Conservation (phyloP, 495 filamentous ascomycete genomes). For the Cryomyces minteri region DNA sequence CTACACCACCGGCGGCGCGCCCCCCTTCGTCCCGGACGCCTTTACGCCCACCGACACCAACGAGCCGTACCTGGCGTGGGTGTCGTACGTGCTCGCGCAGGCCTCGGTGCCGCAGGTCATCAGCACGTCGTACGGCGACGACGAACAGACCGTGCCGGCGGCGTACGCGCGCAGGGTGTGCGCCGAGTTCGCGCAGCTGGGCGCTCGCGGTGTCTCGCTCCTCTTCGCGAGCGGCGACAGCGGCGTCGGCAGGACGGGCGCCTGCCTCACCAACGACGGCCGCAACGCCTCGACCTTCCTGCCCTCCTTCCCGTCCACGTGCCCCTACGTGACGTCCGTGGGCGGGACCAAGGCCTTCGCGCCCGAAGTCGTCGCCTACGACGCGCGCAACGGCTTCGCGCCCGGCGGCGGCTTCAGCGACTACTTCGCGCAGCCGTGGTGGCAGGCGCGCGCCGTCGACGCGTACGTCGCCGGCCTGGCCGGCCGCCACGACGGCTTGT, state of each 20-base stretch:
- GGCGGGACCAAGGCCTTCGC: conserved; percentile 19
- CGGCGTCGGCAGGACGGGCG: conserved; percentile 14
- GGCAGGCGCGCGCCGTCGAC: conserved; percentile 15
- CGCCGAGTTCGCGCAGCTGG: conserved; percentile 17
- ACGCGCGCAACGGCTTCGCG: conserved; percentile 9
- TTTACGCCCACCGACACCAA: conserved; percentile 19
- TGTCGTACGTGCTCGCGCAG: conserved; percentile 16
- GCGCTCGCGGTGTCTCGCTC: conserved; percentile 17
- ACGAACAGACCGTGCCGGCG: conserved; percentile 18
- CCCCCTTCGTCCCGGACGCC: conserved; percentile 18
- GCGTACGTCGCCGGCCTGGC: conserved; percentile 14
- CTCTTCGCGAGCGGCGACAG: conserved; percentile 19
- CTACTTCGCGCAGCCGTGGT: conserved; percentile 17
- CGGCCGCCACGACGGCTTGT: conserved; percentile 15
- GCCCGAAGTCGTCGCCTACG: conserved; percentile 18
- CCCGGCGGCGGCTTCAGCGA: conserved; percentile 20
- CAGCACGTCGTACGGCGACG: conserved; percentile 23
- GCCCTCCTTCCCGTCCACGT: conserved; percentile 17
- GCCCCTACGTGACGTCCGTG: conserved; percentile 20
- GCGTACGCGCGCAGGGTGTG: conserved; percentile 18
- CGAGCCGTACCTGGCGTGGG: conserved; percentile 19
- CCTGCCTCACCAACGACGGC: conserved; percentile 17
- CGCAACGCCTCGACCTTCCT: conserved; percentile 15
- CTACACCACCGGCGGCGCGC: conserved; percentile 19
- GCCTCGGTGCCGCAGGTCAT: conserved; percentile 16